Percentiles rank a stretch among this genome's conserved stretches.
Evolutionary conservation across 805 yeast genomes (phyloP).

Genomic region (Saccharomyces jurei): DNA sequence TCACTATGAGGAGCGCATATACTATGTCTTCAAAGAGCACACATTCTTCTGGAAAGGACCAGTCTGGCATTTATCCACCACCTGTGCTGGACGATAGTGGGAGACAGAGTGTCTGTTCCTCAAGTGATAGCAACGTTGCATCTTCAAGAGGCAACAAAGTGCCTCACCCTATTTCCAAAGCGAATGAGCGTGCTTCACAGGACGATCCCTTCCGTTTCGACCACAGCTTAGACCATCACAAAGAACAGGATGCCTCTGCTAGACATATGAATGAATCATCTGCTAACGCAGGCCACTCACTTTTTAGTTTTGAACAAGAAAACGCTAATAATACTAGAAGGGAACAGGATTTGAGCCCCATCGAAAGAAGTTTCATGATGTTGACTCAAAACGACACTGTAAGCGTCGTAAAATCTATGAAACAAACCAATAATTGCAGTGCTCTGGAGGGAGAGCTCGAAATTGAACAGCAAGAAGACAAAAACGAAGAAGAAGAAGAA

Average conservation of each 20-base stretch:
- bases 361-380: slow-evolving; percentile 27
- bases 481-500: slow-evolving; percentile 1
- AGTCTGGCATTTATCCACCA: not conserved
- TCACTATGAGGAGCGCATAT: not conserved
- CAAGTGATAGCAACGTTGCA: not conserved
- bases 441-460: not conserved
- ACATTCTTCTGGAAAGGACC: not conserved
- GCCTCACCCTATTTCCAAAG: not conserved
- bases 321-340: not conserved
- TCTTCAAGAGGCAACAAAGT: not conserved
- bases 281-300: not conserved
- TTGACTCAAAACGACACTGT: slow-evolving; percentile 21
- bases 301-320: not conserved
- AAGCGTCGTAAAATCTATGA: not conserved
- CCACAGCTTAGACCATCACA: not conserved
- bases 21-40: not conserved
- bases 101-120: not conserved
- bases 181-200: not conserved
- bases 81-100: not conserved
- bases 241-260: not conserved
- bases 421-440: not conserved
- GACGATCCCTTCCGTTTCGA: not conserved
- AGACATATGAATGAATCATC: not conserved
- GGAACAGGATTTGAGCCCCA: slow-evolving; percentile 17
- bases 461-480: not conserved